Conservation (phyloP, 1,139 yeast genomes). For the Komagataea norvegica region DNA sequence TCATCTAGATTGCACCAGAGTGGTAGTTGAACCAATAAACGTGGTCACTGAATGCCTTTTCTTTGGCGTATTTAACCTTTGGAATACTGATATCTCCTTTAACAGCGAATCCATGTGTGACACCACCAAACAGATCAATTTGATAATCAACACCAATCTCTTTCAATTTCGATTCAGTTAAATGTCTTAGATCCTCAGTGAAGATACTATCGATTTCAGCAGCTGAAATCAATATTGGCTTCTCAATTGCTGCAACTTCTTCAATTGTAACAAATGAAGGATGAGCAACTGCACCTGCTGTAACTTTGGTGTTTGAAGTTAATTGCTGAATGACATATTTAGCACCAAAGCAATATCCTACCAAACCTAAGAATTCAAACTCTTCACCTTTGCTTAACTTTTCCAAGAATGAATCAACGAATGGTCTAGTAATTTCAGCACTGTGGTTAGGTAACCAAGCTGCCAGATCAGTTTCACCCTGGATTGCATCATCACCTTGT, state of each 20-base stretch:
- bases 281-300: slow-evolving; percentile 72
- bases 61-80: slow-evolving; percentile 58
- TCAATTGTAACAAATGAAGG: slow-evolving; percentile 68
- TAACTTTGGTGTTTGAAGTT: slow-evolving; percentile 40
- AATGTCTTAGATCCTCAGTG: slow-evolving; percentile 55
- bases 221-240: slow-evolving; percentile 65
- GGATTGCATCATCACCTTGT: slow-evolving; percentile 42
- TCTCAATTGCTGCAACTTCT: slow-evolving; percentile 53
- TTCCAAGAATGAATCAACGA: slow-evolving; percentile 42
- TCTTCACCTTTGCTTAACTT: slow-evolving; percentile 39
- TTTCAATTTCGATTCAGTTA: slow-evolving; percentile 54
- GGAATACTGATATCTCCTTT: slow-evolving; percentile 66
- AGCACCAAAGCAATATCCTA: slow-evolving; percentile 89
- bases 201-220: slow-evolving; percentile 66
- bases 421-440: slow-evolving; percentile 39
- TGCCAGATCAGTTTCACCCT: slow-evolving; percentile 30
- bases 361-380: slow-evolving; percentile 51
- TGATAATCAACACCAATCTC: slow-evolving; percentile 50
- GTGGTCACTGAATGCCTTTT: slow-evolving; percentile 61
- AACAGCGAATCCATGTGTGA: slow-evolving; percentile 68
- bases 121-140: slow-evolving; percentile 56
- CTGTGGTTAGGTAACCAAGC: slow-evolving; percentile 55
- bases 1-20: too few relatives aligned
- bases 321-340: slow-evolving; percentile 56
- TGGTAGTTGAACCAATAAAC: slow-evolving; percentile 42